Evolutionary conservation across 106 monocot species (phyloP), one percentile per base, ranked within the genome.

Genomic region (Ottelia alismoides): DNA sequence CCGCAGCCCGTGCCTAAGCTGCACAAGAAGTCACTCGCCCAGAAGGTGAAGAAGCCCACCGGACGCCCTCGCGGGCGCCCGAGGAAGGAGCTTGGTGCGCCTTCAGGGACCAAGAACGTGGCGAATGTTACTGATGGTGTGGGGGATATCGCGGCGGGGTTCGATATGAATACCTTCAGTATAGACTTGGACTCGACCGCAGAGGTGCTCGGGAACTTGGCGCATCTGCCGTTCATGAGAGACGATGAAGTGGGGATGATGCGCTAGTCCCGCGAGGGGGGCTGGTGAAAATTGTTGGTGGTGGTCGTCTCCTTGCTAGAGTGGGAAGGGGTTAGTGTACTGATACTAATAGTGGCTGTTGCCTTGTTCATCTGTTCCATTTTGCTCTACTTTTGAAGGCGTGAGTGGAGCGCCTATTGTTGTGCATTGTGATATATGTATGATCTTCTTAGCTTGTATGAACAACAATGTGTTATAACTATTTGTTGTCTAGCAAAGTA

Each of bases 281-380:
- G 75, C 16, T 7, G 40, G 10, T 7, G 40, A 6, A 16, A 16
- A 6, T 43, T 6, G 10, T 6, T 6, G 40, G 16, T 6, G 40
- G 16, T 16, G 10, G 10, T 16, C 6, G 16, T 16, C 40, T 16
- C 10, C 10, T 6, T 78, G 54, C 23, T 30, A 6, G 40, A 16
- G 40, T 43, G 10, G 16, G 10, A 43, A 43, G 6, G 10, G 16
- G 40, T 6, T 43, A 16, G 40, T 16, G 40, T 6, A n/a, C n/a
- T 16, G 40, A 16, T n/a, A n/a, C n/a, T n/a, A n/a, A n/a, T 16
- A 16, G 16, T 49, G 28, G 44, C 30, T 47, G 10, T 84, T 84
- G 55, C 16, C 40, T 7, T 47, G 23, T 1, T 78, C 78, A 7
- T 12, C n/a, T n/a, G n/a, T n/a, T n/a, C n/a, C n/a, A n/a, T n/a